Conservation (phyloP, 768 basidiomycete species). For the Trametes gibbosa region DNA sequence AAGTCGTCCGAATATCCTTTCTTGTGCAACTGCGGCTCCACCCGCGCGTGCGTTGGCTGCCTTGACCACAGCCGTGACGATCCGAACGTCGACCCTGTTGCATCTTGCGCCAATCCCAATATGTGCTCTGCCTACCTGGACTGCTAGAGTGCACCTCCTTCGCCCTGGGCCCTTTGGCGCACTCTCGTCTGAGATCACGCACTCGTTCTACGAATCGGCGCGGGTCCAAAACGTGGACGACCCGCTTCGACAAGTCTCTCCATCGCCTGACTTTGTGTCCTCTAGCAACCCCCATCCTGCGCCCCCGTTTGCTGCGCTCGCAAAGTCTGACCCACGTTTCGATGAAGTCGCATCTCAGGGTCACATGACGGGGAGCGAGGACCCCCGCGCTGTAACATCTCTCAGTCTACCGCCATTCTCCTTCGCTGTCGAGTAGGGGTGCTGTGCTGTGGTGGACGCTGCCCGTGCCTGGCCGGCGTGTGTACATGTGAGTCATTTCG, state of each 20-base stretch:
- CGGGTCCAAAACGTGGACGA: conserved; percentile 50
- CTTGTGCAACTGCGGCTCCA: conserved; percentile 59
- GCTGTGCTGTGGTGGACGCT: conserved; percentile 34
- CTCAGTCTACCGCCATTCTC: conserved; percentile 19
- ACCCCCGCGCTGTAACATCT: conserved; percentile 9
- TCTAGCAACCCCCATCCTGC: not conserved
- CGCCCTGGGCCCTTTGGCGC: conserved; percentile 45
- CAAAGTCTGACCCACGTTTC: conserved; percentile 13
- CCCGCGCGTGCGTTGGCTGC: conserved; percentile 65
- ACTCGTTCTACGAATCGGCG: conserved; percentile 38
- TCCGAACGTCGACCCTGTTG: conserved; percentile 29
- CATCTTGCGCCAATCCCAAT: conserved; percentile 35
- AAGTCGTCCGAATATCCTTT: conserved; percentile 38
- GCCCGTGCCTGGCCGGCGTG: conserved; percentile 32
- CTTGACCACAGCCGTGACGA: conserved; percentile 52
- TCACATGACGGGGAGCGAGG: conserved; percentile 22
- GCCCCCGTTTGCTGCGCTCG: not conserved
- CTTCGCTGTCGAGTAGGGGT: conserved; percentile 20
- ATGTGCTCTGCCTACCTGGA: conserved; percentile 52
- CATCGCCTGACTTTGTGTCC: conserved; percentile 30
- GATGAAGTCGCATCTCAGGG: not conserved
- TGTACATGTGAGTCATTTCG: conserved; percentile 32
- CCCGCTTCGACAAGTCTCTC: conserved; percentile 54
- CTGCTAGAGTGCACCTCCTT: conserved; percentile 66
- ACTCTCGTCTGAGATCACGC: conserved; percentile 37